These are phyloP conservation scores for Funneliformis caledonium DNA, from an alignment of 371 early-diverging fungal species.

Conservation along the genomic window DNA sequence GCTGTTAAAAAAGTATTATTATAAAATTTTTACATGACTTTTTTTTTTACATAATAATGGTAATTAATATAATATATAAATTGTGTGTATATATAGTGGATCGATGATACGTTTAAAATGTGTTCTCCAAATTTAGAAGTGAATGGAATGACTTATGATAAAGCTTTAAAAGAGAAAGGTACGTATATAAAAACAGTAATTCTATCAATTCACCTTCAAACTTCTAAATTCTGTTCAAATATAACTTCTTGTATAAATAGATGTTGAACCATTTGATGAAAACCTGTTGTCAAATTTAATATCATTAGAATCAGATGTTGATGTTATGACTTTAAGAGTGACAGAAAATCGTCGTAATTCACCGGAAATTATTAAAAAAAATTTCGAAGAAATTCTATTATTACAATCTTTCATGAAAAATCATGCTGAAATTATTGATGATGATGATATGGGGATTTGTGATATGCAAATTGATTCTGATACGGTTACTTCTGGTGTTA, in stretches of 20 bases:
- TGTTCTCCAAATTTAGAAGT: slow-evolving; percentile 21
- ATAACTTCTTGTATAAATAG: not conserved
- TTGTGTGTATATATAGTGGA: slow-evolving; percentile 10
- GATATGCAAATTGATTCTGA: not conserved
- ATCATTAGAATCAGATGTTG: not conserved
- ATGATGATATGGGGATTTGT: not conserved
- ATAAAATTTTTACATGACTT: not conserved
- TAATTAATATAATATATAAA: not conserved
- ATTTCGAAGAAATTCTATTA: slow-evolving; percentile 4
- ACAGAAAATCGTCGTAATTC: not conserved
- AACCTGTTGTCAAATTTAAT: not conserved
- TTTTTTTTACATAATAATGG: not conserved
- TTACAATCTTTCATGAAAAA: not conserved
- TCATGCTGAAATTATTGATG: not conserved
- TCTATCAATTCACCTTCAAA: not conserved
- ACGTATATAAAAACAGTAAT: not conserved
- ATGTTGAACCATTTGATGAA: slow-evolving; percentile 22
- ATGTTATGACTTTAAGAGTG: not conserved
- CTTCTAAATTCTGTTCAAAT: not conserved
- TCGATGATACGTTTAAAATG: slow-evolving; percentile 27
- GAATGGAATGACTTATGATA: slow-evolving; percentile 28
- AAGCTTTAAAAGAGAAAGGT: slow-evolving; percentile 17
- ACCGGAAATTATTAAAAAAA: slow-evolving; percentile 1
- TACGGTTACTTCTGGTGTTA: not conserved
- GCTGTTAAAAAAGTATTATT: not conserved